Evolutionary conservation across 352 stramenopile species (phyloP).

Genomic region (Pythium rishiriense): DNA sequence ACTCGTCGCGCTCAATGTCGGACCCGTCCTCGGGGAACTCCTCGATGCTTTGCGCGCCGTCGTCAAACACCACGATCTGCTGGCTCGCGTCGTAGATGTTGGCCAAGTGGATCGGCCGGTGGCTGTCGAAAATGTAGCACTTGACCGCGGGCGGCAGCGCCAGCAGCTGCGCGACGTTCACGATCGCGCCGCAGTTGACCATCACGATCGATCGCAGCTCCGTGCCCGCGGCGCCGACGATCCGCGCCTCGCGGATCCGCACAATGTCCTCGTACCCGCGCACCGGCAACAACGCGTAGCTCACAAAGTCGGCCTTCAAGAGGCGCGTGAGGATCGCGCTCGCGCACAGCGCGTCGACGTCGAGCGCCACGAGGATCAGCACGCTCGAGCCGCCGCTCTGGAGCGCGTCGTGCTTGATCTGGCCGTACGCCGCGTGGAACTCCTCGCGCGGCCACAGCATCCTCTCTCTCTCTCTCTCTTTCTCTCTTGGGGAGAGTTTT

Average conservation of each 20-base stretch:
- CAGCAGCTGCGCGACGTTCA: slow-evolving; percentile 89
- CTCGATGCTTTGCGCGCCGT: slow-evolving; percentile 64
- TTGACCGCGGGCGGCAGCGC: slow-evolving; percentile 58
- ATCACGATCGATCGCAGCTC: slow-evolving; percentile 92
- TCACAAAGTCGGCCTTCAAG: slow-evolving; percentile 74
- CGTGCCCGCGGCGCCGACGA: slow-evolving; percentile 37
- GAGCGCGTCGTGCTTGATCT: slow-evolving; percentile 81
- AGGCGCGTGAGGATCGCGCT: slow-evolving; percentile 92
- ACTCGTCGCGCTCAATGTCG: slow-evolving; percentile 63
- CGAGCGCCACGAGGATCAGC: slow-evolving; percentile 92
- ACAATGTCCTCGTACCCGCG: slow-evolving; percentile 85
- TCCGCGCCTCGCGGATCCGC: slow-evolving; percentile 66
- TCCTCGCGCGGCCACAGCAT: slow-evolving; percentile 88
- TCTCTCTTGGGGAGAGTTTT: slow-evolving; percentile 4
- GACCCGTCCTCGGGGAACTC: slow-evolving; percentile 84
- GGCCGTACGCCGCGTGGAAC: slow-evolving; percentile 81
- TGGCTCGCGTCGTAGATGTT: slow-evolving; percentile 93
- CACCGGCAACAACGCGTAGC: slow-evolving; percentile 75
- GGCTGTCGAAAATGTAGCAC: slow-evolving; percentile 96
- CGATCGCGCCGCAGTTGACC: slow-evolving; percentile 94
- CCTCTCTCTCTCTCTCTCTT: neutral
- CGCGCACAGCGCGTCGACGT: slow-evolving; percentile 94
- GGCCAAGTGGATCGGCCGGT: slow-evolving; percentile 94
- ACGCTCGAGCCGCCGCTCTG: slow-evolving; percentile 77
- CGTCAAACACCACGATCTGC: slow-evolving; percentile 83